Base-by-base conservation (phyloP, 2,329 filamentous ascomycete genomes). In the Lecanicillium sp. region DNA sequence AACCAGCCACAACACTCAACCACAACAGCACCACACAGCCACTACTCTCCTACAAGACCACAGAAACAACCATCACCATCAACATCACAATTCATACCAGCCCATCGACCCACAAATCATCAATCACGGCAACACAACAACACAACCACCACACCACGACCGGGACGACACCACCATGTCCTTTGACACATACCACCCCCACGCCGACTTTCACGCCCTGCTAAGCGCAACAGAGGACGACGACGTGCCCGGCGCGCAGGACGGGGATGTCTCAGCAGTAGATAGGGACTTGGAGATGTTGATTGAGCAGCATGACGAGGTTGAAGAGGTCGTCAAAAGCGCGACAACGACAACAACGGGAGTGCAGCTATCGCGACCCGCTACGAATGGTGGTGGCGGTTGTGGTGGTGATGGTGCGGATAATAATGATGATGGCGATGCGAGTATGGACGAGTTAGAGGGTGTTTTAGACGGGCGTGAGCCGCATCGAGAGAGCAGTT, bases 21-120 rank as follows among this genome's bases (percentile, higher is more conserved):
- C 43, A 5, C 41, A 48, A 32, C 45, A 55, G 4, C 49, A 52
- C 25, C 52, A 25, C 22, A 42, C 58, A 59, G 42, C 48, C 60
- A 42, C 47, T 53, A 56, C 38, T 58, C 41, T 46, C 57, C 12
- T 39, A 48, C 35, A 34, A 17, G 9, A 34, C 20, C 33, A 35
- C 51, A 51, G 41, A 37, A 44, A 45, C 2, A 37, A 51, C 28
- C 50, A 52, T 1, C 52, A 53, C 29, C 45, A 47, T 35, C 38
- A 49, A 28, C 51, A 58, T 17, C 56, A 53, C 13, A 58, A 37
- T 20, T 56, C 66, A 19, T 72, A 71, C 51, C 70, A 75, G 38
- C 73, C 72, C 18, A 76, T 78, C 53, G 73, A 78, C 50, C 73
- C 73, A n/a, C 71, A 73, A 47, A 75, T 77, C 38, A 75, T 76